phyloP scores from a whole-genome alignment of 2,329 filamentous ascomycete species.

The Fusarium sp. region DNA sequence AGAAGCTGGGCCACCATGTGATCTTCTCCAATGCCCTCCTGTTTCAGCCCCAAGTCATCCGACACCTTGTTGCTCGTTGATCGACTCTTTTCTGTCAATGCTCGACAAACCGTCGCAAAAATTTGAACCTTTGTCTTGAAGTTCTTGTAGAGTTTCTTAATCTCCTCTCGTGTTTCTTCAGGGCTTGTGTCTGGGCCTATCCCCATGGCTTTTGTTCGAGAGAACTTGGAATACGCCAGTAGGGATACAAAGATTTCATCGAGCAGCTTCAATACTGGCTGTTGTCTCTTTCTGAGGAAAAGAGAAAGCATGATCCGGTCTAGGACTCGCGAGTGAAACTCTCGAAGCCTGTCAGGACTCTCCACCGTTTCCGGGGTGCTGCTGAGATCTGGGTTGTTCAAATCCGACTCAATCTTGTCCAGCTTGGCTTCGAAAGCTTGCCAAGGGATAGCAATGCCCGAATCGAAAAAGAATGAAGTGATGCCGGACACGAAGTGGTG shows the following conservation, averaged over 20 bases:
- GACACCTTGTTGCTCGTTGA: slow-evolving; percentile 45
- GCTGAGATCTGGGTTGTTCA: slow-evolving; percentile 58
- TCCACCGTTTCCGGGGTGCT: slow-evolving; percentile 43
- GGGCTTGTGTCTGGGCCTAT: slow-evolving; percentile 24
- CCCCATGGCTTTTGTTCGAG: slow-evolving; percentile 52
- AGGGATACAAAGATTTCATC: slow-evolving; percentile 81
- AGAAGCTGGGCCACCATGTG: slow-evolving; percentile 76
- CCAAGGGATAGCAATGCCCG: slow-evolving; percentile 81
- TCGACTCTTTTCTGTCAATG: slow-evolving; percentile 71
- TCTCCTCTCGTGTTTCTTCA: slow-evolving; percentile 24
- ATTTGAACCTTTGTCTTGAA: slow-evolving; percentile 79
- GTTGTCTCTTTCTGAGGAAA: slow-evolving; percentile 79
- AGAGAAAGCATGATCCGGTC: slow-evolving; percentile 80
- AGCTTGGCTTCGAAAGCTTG: slow-evolving; percentile 74
- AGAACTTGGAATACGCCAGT: slow-evolving; percentile 73
- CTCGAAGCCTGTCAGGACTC: slow-evolving; percentile 74
- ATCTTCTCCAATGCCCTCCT: slow-evolving; percentile 54
- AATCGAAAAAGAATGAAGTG: slow-evolving; percentile 82
- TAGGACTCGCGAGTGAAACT: slow-evolving; percentile 77
- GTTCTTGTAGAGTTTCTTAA: slow-evolving; percentile 65
- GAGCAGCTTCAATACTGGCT: slow-evolving; percentile 76
- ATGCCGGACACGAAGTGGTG: slow-evolving; percentile 82
- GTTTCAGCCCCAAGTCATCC: slow-evolving; percentile 48
- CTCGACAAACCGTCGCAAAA: slow-evolving; percentile 79
- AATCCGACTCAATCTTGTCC: slow-evolving; percentile 67